Conservation (phyloP, 495 filamentous ascomycete species). For the Glarea lozoyensis region DNA sequence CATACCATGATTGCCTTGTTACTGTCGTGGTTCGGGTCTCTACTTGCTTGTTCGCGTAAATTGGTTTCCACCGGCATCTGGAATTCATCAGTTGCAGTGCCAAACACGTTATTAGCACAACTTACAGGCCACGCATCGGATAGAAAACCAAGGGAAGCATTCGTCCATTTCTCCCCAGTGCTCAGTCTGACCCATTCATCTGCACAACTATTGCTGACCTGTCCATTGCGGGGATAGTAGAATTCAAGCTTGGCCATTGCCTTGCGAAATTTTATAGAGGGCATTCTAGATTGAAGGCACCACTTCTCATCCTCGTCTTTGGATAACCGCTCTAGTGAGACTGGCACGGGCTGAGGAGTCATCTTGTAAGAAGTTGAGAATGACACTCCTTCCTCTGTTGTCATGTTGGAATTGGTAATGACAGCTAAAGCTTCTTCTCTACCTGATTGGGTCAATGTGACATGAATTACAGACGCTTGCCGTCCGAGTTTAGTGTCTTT, state of each 20-base stretch:
- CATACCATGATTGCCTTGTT: conserved; percentile 6
- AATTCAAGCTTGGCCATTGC: conserved; percentile 44
- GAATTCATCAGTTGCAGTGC: conserved; percentile 57
- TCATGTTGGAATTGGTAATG: conserved; percentile 56
- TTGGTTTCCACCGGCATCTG: conserved; percentile 46
- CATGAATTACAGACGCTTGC: conserved; percentile 60
- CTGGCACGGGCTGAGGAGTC: conserved; percentile 34
- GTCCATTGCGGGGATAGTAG: conserved; percentile 43
- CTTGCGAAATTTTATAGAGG: conserved; percentile 40
- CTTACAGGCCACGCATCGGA: conserved; percentile 58
- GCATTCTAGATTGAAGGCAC: conserved; percentile 25
- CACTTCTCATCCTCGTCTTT: conserved; percentile 35
- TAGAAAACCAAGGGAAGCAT: conserved; percentile 47
- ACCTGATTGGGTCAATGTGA: conserved; percentile 47
- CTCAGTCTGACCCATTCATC: conserved; percentile 61
- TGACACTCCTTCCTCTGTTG: conserved; percentile 47
- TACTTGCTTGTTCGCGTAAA: conserved; percentile 18
- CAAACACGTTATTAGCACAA: conserved; percentile 48
- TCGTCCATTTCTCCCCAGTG: conserved; percentile 42
- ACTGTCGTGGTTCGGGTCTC: conserved; percentile 5
- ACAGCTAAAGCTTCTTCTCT: conserved; percentile 58
- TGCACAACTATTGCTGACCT: conserved; percentile 30
- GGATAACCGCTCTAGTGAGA: conserved; percentile 32
- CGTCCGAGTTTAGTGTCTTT: conserved; percentile 66
- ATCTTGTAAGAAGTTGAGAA: conserved; percentile 43